Evolutionary conservation across 805 yeast genomes (phyloP), one percentile per base, ranked within the genome.

Genomic region (Danielia oregonensis): DNA sequence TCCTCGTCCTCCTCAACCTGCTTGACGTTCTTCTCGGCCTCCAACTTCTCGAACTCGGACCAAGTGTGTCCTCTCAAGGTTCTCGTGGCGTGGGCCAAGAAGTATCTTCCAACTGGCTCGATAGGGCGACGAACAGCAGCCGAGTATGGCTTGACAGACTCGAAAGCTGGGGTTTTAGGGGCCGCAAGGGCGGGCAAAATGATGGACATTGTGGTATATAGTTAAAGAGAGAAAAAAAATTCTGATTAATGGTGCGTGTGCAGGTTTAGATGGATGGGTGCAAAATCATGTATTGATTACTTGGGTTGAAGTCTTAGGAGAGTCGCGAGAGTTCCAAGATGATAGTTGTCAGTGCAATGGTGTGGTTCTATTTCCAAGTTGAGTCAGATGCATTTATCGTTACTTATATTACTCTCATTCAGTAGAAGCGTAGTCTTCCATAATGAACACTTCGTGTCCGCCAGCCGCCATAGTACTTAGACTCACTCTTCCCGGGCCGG

Each of bases 91-190:
- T 93, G 98, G 33, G 96, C 96, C 52, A 93, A 71, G 70, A 89
- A 93, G 59, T 77, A 85, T 43, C 94, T 91, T 37, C 98, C 98
- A 48, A 91, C 96, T 24, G 98, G 97, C 69, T 93, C 98, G 44
- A 89, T 72, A 40, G 91, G 82, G 61, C 96, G 83, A 51, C 83
- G 82, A 30, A 73, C 72, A 30, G 88, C 72, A 16, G 77, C 73
- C 30, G 83, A 54, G 59, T 68, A 76, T 37, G 70, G 66, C 45
- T 76, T 62, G 33, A 54, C 62, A 21, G 74, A 68, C 49, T 70
- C 72, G 62, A 76, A 72, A 26, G 73, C 67, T 19, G 75, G 74
- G 39, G 72, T 63, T 30, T 52, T 51, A 24, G 60, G 55, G 17
- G 57, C 48, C 38, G 75, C 69, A 46, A 68, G 68, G 43, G 78